A percentile compares a stretch with the other conserved stretches of the same genome.
phyloP scores from a whole-genome alignment of 805 yeast genomes.

The Kluyveromyces wickerhamii region DNA sequence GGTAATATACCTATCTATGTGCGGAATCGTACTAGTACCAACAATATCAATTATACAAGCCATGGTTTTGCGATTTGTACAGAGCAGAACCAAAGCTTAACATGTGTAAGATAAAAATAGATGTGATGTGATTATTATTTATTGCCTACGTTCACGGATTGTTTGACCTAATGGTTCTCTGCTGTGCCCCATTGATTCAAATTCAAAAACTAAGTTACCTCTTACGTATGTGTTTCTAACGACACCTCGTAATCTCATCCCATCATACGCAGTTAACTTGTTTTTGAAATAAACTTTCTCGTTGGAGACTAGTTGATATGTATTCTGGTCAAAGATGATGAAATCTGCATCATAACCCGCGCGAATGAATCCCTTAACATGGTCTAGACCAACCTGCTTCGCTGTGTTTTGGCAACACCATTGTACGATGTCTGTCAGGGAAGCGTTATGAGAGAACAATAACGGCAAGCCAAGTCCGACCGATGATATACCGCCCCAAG shows the following conservation, averaged over 20 bases:
- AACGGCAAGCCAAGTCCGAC: constrained; percentile 87
- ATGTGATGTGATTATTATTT: not conserved
- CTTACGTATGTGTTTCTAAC: constrained; percentile 75
- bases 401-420: constrained; percentile 88
- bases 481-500: constrained; percentile 96
- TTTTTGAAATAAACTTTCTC: constrained; percentile 65
- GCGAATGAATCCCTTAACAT: constrained; percentile 62
- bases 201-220: constrained; percentile 60
- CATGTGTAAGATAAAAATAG: constrained; percentile 2
- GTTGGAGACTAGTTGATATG: constrained; percentile 42
- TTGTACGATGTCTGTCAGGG: constrained; percentile 53
- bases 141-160: constrained; percentile 49
- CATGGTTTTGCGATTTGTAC: constrained; percentile 44
- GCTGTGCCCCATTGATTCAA: constrained; percentile 43
- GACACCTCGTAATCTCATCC: constrained; percentile 57
- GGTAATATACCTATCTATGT: constrained; percentile 56
- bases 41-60: constrained; percentile 68
- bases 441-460: constrained; percentile 64
- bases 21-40: constrained; percentile 55
- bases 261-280: constrained; percentile 82
- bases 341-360: constrained; percentile 87
- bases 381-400: constrained; percentile 67
- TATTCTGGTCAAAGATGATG: constrained; percentile 65
- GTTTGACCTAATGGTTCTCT: constrained; percentile 50
- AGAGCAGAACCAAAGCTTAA: not conserved